Conservation (phyloP, 495 filamentous ascomycete genomes). For the Lasiosphaeria miniovina region DNA sequence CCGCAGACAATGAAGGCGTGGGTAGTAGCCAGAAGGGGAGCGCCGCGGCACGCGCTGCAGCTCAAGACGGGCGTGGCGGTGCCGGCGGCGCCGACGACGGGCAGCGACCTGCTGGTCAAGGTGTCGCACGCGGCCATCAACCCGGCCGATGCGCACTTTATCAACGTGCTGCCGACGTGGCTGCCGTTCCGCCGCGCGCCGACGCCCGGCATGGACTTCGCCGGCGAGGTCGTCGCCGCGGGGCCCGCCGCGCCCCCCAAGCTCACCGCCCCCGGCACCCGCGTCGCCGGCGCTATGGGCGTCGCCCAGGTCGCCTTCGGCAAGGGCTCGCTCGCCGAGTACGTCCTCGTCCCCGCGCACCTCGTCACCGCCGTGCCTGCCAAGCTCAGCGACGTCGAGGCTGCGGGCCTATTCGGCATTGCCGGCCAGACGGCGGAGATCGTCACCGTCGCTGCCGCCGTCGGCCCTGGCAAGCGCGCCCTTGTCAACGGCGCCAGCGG, state of each 20-base stretch:
- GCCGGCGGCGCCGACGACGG: conserved; percentile 4
- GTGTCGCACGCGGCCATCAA: conserved; percentile 41
- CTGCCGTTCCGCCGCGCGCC: conserved; percentile 27
- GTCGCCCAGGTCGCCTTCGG: conserved; percentile 25
- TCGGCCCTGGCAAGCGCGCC: conserved; percentile 26
- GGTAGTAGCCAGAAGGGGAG: conserved; percentile 11
- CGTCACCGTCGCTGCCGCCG: conserved; percentile 15
- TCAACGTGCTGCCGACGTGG: conserved; percentile 31
- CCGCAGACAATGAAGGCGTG: conserved; percentile 24
- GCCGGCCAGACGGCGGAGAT: conserved; percentile 34
- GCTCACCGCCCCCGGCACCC: conserved; percentile 20
- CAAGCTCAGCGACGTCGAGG: conserved; percentile 15
- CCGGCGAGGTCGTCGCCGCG: conserved; percentile 31
- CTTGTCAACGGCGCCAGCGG: conserved; percentile 46
- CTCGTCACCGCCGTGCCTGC: conserved; percentile 25
- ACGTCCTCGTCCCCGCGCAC: conserved; percentile 24
- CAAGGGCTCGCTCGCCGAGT: conserved; percentile 38
- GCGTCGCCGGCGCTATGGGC: conserved; percentile 33
- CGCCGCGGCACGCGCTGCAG: conserved; percentile 15
- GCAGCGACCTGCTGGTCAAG: conserved; percentile 33
- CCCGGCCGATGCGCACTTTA: conserved; percentile 37
- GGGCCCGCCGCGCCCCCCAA: conserved; percentile 16
- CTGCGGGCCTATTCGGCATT: conserved; percentile 35
- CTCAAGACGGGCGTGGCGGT: conserved; percentile 12
- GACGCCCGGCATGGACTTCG: conserved; percentile 44